Conservation (phyloP, 192 early-diverging fungal species). For the Paraglomus occultum region DNA sequence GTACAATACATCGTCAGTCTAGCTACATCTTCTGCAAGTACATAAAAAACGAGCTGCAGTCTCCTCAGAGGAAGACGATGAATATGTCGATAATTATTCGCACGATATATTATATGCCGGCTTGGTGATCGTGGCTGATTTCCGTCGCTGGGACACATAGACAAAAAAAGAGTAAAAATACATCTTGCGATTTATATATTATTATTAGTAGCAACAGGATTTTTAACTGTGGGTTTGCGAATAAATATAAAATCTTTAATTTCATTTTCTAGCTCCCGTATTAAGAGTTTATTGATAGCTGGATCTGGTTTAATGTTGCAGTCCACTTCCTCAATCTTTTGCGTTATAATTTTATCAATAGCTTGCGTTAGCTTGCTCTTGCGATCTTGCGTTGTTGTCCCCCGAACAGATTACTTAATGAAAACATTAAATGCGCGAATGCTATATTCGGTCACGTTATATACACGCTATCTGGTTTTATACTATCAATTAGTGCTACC, state of each 20-base stretch:
- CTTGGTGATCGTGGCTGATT: not conserved
- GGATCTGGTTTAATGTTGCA: constrained; percentile 9
- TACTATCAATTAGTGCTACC: no score
- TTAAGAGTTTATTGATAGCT: no score
- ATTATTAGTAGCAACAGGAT: constrained; percentile 18
- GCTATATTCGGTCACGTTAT: not conserved
- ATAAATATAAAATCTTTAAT: constrained; percentile 1
- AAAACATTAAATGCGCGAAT: constrained; percentile 8
- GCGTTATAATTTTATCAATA: no score
- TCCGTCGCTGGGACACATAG: not conserved
- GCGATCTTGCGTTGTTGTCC: no score
- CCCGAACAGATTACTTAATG: constrained; percentile 2
- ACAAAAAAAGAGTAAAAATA: constrained; percentile 13
- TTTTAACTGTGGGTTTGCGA: constrained; percentile 13
- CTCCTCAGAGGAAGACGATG: no score
- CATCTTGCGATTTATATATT: constrained; percentile 15
- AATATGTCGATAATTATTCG: no score
- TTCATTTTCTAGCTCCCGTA: constrained; percentile 1
- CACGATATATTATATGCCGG: no score
- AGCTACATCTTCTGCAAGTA: no score
- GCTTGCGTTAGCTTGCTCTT: no score
- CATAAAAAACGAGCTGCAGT: no score
- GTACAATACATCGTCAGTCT: no score
- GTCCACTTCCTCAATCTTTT: no score
- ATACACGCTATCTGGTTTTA: not conserved